These are phyloP conservation scores for Gloeopeniophorella convolvens DNA, from an alignment of 768 basidiomycete genomes.

Conservation along the genomic window DNA sequence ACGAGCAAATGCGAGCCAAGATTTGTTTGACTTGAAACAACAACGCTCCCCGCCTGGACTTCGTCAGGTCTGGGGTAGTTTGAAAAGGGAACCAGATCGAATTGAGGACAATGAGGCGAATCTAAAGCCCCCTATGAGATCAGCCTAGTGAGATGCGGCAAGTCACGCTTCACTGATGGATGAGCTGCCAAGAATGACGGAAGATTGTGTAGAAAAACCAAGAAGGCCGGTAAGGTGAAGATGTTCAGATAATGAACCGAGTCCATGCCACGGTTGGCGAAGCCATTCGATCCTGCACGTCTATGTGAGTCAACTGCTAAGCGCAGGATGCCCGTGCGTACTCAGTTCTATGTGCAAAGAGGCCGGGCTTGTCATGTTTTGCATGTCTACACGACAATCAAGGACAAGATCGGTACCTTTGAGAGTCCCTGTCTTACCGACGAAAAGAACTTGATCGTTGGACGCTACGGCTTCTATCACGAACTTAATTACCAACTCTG, in stretches of 20 bases:
- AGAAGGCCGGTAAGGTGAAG: slow-evolving; percentile 45
- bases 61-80: slow-evolving; percentile 33
- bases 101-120: slow-evolving; percentile 55
- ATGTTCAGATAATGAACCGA: slow-evolving; percentile 38
- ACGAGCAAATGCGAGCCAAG: slow-evolving; percentile 43
- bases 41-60: slow-evolving; percentile 35
- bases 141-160: not conserved
- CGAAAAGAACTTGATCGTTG: slow-evolving; percentile 50
- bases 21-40: slow-evolving; percentile 47
- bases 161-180: slow-evolving; percentile 35
- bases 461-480: slow-evolving; percentile 41
- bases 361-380: slow-evolving; percentile 39
- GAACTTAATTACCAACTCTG: slow-evolving; percentile 43
- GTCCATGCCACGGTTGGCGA: slow-evolving; percentile 14
- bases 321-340: not conserved
- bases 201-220: slow-evolving; percentile 54
- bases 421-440: slow-evolving; percentile 40
- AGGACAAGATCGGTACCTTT: not conserved
- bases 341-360: slow-evolving; percentile 27
- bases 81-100: slow-evolving; percentile 68
- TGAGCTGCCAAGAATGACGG: slow-evolving; percentile 37
- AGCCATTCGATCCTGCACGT: slow-evolving; percentile 23
- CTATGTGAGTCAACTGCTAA: not conserved
- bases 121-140: slow-evolving; percentile 30
- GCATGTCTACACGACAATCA: slow-evolving; percentile 35